Base-by-base conservation (phyloP, 1,139 yeast species). In the Protomyces gravidus region DNA sequence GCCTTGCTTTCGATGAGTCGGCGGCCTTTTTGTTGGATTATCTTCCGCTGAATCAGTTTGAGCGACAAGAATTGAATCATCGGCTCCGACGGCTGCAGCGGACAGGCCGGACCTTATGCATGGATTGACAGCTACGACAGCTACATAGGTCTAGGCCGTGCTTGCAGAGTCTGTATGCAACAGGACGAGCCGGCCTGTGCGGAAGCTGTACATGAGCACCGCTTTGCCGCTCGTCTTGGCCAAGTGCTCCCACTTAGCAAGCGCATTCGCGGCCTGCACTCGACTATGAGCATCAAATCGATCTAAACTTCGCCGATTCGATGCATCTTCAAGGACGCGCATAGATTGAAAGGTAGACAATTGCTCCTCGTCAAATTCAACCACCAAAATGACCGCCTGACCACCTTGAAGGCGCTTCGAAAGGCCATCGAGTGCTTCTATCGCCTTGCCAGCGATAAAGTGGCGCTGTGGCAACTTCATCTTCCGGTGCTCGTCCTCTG, bases 361-460 rank as follows among this genome's bases (percentile, higher is more conserved):
- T 1, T 87, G 86, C 65, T 89, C 97, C 66, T 89, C 96, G 62
- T 85, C 79, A 17, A 81, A 73, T 68, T 92, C 97, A 39, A 90
- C 79, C 0, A 86, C 79, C 49, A 89, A 76, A 0, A 90, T 80
- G 0, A 96, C 89, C 0, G 46, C 25, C 5, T n/a, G 32, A 7
- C 92, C 84, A 27, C 74, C 71, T 0, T 83, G 77, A 56, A 90
- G 70, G 9, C 76, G 78, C 62, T 78, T 77, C 48, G 88, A 70
- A 51, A 85, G 76, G 4, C 75, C 71, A 1, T 80, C 78, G 0
- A 88, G 79, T 0, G 87, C 85, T 47, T 78, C 77, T 64, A 80
- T 79, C 0, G 95, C 82, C 62, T 81, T 84, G 63, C 86, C 89
- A 63, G 88, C 95, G 47, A 83, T 73, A 48, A 84, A 84, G 94